A percentile compares a stretch with the other conserved stretches of the same genome.
Conservation (phyloP, 177 flowering plant genomes). For the Telopea speciosissima region DNA sequence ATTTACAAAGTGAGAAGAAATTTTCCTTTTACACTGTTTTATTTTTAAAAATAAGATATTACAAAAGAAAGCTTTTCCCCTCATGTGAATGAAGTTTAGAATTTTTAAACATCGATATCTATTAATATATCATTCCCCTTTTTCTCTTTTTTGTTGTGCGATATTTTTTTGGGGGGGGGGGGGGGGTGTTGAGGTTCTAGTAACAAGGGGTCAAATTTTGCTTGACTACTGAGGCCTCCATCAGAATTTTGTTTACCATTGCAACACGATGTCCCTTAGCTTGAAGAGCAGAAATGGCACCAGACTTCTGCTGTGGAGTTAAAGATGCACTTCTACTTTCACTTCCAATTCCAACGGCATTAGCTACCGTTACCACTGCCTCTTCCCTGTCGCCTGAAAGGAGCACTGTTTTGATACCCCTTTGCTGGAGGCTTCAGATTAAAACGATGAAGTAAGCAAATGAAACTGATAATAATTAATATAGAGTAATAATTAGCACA, state of each 20-base stretch:
- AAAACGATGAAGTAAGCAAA: slow-evolving; percentile 15
- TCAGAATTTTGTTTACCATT: slow-evolving; percentile 52
- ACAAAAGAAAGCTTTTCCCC: too few relatives aligned
- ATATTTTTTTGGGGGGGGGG: not conserved
- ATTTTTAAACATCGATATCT: too few relatives aligned
- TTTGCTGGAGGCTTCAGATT: slow-evolving; percentile 57
- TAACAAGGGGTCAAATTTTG: not conserved
- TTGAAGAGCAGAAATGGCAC: slow-evolving; percentile 57
- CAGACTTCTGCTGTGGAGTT: slow-evolving; percentile 72
- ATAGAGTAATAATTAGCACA: not conserved
- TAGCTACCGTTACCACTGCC: slow-evolving; percentile 89
- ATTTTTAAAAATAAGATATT: too few relatives aligned
- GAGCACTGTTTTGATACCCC: slow-evolving; percentile 71
- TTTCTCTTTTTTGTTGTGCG: not conserved
- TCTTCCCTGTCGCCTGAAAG: slow-evolving; percentile 99
- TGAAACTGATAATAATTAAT: not conserved
- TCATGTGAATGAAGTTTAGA: too few relatives aligned
- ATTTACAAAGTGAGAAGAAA: not conserved
- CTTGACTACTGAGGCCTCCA: not conserved
- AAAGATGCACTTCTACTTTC: slow-evolving; percentile 54
- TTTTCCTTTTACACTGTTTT: too few relatives aligned
- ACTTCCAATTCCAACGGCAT: slow-evolving; percentile 58
- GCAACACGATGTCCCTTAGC: slow-evolving; percentile 76
- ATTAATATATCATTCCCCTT: too few relatives aligned
- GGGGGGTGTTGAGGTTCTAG: not conserved